Evolutionary conservation across 1,284 basidiomycete species (phyloP).

Genomic region (Crocinoboletus sp.): DNA sequence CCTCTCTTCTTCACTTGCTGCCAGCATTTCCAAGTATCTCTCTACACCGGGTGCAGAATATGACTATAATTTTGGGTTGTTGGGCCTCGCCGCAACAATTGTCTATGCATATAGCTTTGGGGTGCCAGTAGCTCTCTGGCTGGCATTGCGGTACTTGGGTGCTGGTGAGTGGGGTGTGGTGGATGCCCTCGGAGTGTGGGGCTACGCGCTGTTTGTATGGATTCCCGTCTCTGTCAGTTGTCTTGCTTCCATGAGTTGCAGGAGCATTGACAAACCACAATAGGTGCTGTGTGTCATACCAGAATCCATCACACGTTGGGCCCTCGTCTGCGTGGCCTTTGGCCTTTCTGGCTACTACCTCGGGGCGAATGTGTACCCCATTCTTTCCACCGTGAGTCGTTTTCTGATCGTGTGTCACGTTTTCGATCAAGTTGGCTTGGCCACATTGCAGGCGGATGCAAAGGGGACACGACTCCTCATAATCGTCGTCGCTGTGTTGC

Average conservation of each 20-base stretch:
- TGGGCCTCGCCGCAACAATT: conserved; percentile 76
- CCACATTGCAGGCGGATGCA: conserved; percentile 60
- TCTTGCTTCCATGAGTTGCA: not conserved
- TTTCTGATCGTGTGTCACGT: not conserved
- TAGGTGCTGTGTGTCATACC: conserved; percentile 84
- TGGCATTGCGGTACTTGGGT: conserved; percentile 75
- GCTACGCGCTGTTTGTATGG: conserved; percentile 72
- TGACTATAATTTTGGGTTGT: conserved; percentile 80
- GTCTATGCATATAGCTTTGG: conserved; percentile 86
- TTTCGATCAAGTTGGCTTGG: conserved; percentile 4
- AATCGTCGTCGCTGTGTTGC: conserved; percentile 63
- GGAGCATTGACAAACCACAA: conserved; percentile 1
- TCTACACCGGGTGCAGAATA: conserved; percentile 53
- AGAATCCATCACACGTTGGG: conserved; percentile 75
- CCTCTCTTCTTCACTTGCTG: conserved; percentile 85
- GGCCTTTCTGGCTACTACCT: conserved; percentile 81
- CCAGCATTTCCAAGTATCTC: conserved; percentile 79
- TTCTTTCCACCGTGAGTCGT: conserved; percentile 72
- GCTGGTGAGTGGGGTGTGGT: conserved; percentile 83
- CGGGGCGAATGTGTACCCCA: conserved; percentile 80
- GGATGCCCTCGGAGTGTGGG: conserved; percentile 75
- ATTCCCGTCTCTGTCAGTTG: conserved; percentile 68
- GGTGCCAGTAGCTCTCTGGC: conserved; percentile 77
- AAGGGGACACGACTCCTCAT: conserved; percentile 81
- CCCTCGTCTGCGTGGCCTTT: conserved; percentile 67